Percentiles rank a stretch among this genome's conserved stretches.
phyloP scores from a whole-genome alignment of 768 basidiomycete genomes.

The Rhodotorula diobovata region DNA sequence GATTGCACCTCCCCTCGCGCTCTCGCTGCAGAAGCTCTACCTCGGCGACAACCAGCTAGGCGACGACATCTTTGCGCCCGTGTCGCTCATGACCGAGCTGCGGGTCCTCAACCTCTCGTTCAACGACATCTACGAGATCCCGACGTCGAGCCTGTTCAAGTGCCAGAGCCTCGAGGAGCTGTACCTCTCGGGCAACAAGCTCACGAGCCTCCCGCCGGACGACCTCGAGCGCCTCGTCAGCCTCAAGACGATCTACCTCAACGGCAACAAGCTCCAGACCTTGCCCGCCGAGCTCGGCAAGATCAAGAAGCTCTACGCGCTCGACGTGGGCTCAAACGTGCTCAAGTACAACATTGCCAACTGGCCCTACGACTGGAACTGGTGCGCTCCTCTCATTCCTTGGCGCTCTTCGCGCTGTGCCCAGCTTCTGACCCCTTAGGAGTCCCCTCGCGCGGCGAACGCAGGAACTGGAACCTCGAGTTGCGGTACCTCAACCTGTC shows the following conservation, averaged over 20 bases:
- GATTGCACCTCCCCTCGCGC: constrained; percentile 59
- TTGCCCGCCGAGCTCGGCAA: constrained; percentile 85
- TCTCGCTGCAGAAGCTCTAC: constrained; percentile 70
- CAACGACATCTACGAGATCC: constrained; percentile 87
- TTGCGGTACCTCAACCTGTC: constrained; percentile 92
- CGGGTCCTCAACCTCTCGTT: constrained; percentile 84
- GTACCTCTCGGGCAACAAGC: constrained; percentile 90
- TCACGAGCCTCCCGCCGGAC: constrained; percentile 83
- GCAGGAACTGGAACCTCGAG: constrained; percentile 92
- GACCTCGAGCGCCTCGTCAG: constrained; percentile 68
- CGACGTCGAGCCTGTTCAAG: constrained; percentile 67
- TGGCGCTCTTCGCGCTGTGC: not conserved
- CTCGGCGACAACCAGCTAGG: constrained; percentile 83
- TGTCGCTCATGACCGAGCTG: constrained; percentile 72
- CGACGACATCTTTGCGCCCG: constrained; percentile 68
- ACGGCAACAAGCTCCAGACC: constrained; percentile 86
- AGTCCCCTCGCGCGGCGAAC: too few species aligned
- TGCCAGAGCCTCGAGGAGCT: constrained; percentile 70
- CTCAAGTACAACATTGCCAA: constrained; percentile 97
- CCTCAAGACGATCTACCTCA: constrained; percentile 74
- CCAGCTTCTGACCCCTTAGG: constrained; percentile 53
- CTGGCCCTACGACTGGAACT: constrained; percentile 99
- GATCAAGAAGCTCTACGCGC: constrained; percentile 66
- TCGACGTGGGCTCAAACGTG: constrained; percentile 90
- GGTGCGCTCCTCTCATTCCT: constrained; percentile 55